Evolutionary conservation across 1,284 basidiomycete species (phyloP).

Genomic region (Irpex sp.): DNA sequence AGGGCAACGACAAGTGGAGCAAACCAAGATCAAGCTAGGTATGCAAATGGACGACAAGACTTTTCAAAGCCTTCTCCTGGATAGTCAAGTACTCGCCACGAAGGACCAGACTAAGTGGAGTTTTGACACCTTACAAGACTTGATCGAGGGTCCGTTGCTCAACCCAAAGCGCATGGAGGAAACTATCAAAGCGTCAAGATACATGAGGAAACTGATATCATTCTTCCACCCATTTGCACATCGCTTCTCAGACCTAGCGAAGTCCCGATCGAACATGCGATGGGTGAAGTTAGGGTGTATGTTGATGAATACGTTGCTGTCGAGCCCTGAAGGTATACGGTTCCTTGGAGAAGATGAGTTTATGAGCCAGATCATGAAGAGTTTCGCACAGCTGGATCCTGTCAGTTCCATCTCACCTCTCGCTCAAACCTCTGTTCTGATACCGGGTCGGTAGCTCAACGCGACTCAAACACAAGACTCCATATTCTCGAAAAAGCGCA

Average conservation of each 20-base stretch:
- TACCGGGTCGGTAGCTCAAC: conserved; percentile 48
- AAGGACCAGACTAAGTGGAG: conserved; percentile 95
- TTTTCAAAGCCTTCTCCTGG: conserved; percentile 80
- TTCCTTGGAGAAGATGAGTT: conserved; percentile 89
- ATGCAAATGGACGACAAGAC: conserved; percentile 93
- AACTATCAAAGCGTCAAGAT: conserved; percentile 87
- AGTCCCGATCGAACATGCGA: conserved; percentile 60
- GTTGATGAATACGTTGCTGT: conserved; percentile 79
- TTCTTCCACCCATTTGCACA: conserved; percentile 92
- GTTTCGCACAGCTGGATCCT: conserved; percentile 90
- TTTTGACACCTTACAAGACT: conserved; percentile 82
- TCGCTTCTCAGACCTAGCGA: conserved; percentile 76
- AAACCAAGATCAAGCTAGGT: conserved; percentile 82
- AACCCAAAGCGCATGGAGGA: conserved; percentile 96
- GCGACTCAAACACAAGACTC: conserved; percentile 68
- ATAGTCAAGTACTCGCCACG: conserved; percentile 85
- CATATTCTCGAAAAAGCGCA: conserved; percentile 82
- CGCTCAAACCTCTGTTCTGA: background rate
- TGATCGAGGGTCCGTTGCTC: conserved; percentile 89
- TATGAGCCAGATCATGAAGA: conserved; percentile 80
- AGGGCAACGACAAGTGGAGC: conserved; percentile 89
- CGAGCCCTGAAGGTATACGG: conserved; percentile 79
- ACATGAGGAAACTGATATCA: conserved; percentile 82
- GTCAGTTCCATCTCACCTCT: conserved; percentile 40
- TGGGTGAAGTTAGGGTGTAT: conserved; percentile 88